A percentile compares a stretch with the other conserved stretches of the same genome.
Evolutionary conservation across 2,329 filamentous ascomycete genomes (phyloP).

Genomic region (Aureobasidium subglaciale): DNA sequence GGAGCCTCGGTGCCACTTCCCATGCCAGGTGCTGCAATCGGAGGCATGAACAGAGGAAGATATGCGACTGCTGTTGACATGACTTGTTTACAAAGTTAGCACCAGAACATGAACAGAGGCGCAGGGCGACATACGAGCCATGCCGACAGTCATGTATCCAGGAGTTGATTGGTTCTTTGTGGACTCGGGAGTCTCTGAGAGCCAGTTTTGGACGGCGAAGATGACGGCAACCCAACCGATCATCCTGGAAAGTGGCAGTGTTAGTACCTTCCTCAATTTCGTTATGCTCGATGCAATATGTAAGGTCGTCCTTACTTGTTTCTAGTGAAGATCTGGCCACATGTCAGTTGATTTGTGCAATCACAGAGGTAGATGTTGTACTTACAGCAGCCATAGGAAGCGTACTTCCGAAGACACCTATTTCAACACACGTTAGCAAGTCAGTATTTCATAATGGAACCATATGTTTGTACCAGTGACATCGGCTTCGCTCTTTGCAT

Average conservation of each 20-base stretch:
- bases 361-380: slow-evolving; percentile 16
- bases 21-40: slow-evolving; percentile 30
- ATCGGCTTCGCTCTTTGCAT: slow-evolving; percentile 58
- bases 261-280: not conserved
- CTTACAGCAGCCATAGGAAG: slow-evolving; percentile 82
- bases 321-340: slow-evolving; percentile 69
- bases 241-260: slow-evolving; percentile 40
- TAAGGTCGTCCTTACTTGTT: slow-evolving; percentile 57
- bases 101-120: not conserved
- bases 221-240: slow-evolving; percentile 66
- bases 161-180: slow-evolving; percentile 62
- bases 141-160: slow-evolving; percentile 66
- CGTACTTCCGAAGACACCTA: slow-evolving; percentile 63
- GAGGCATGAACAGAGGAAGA: slow-evolving; percentile 58
- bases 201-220: slow-evolving; percentile 68
- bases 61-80: slow-evolving; percentile 48
- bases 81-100: slow-evolving; percentile 22
- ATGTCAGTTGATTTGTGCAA: slow-evolving; percentile 24
- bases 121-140: slow-evolving; percentile 58
- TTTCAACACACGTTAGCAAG: slow-evolving; percentile 23
- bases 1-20: slow-evolving; percentile 20
- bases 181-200: slow-evolving; percentile 64
- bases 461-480: slow-evolving; percentile 53
- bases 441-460: too few species aligned
- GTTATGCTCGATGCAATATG: not conserved